Base-by-base conservation (phyloP, 805 yeast species). In the Metschnikowia arizonensis region DNA sequence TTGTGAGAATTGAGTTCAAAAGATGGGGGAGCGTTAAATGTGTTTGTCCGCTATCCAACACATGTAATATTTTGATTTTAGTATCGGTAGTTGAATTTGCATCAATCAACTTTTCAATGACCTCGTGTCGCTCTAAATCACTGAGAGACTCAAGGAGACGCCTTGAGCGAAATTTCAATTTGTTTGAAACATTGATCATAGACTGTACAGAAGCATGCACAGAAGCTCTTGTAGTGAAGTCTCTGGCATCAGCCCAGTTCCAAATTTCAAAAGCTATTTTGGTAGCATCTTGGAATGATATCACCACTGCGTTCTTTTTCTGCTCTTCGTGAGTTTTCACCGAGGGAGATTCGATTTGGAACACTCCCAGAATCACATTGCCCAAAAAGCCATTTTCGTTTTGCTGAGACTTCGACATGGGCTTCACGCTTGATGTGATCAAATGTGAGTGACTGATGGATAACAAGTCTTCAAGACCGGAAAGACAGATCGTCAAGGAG, bases 11-110 rank as follows among this genome's bases (percentile, higher is more conserved):
- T 0, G 86, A 69, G 46, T 77, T 72, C 52, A 87, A 69, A 4
- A 89, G 65, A 53, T 78, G 75, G 0, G 95, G 90, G 11, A 88
- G 66, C 0, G 95, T 85, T 4, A 78, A 56, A 46, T 81, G 85
- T 0, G 95, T 85, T 51, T 86, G 78, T 6, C 95, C 85, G 0
- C 93, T 91, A 64, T 90, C 97, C 40, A 90, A 65, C 2, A 85
- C 82, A 60, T 86, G 88, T n/a, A 87, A 62, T 1, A 87, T 57
- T 52, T 82, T 84, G 54, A 81, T 75, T 21, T 57, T 58, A 7
- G 60, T 30, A 0, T 50, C 44, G 10, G 45, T 39, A 4, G 34
- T 42, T 9, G 40, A 11, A 14, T 60, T 60, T 10, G 80, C 68
- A 5, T 52, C 58, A 14, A 88, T 73, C 47, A 90, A 62, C 6